Base-by-base conservation (phyloP, 306 rosid species). In the Senna tora region DNA sequence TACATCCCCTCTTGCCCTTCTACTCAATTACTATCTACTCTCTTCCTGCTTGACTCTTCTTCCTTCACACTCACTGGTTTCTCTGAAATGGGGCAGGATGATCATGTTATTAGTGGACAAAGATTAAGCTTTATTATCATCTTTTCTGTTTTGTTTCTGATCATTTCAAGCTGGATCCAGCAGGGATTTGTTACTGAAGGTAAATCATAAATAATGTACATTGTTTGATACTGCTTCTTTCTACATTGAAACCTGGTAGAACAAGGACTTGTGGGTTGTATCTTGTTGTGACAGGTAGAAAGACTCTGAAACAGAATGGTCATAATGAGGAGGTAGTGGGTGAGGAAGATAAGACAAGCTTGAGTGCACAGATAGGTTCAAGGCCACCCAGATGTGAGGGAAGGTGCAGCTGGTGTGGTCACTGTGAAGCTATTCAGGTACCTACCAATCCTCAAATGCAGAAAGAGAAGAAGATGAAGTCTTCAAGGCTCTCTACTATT, bases 311-410 rank as follows among this genome's bases (percentile, higher is more conserved):
- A 65, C 80, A 65, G 43, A 61, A 79, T 63, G 77, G 13, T 47
- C 53, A 61, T n/a, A n/a, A n/a, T 65, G 74, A 72, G 61, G 75
- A 90, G 93, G 66, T 20, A 59, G 77, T 75, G 32, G 25, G 43
- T 80, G 96, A 81, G 71, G 90, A 81, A 68, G 90, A 75, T 0
- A 83, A 87, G 54, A 67, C 69, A 46, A 54, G 83, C 0, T 7
- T 86, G 15, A 87, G 92, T 57, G 92, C 86, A 15, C 79, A 72
- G 78, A 82, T 91, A 67, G 97, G 97, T 1, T 94, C 96, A 33
- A 94, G 86, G 81, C 97, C 97, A 43, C 98, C 98, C 39, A 88
- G 76, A 77, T 93, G 98, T 63, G 93, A 87, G 64, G 81, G 97
- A 77, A 89, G 89, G 72, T 93, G 98, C 36, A 80, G 77, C 33